Conservation (phyloP, 352 stramenopile genomes). For the Phytophthora quininea region DNA sequence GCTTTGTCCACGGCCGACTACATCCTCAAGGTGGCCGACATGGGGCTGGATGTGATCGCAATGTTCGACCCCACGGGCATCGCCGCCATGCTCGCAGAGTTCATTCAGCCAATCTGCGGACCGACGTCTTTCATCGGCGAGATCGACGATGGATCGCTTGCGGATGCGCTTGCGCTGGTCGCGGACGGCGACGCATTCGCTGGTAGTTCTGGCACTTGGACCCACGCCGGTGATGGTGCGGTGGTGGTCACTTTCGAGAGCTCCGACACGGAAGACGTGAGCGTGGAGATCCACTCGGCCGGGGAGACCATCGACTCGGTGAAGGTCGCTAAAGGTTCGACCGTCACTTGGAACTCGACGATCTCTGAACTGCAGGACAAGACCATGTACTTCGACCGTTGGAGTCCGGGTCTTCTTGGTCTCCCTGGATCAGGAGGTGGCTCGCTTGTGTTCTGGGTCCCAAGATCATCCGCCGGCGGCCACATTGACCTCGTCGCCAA, state of each 20-base stretch:
- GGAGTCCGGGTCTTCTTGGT: neutral
- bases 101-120: neutral
- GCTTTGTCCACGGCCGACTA: constrained; percentile 2
- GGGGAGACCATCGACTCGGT: neutral
- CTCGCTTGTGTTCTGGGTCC: neutral
- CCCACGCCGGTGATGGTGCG: neutral
- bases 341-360: neutral
- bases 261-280: neutral
- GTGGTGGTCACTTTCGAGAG: neutral
- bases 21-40: constrained; percentile 13
- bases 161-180: neutral
- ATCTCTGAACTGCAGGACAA: neutral
- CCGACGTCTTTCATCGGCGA: neutral
- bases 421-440: neutral
- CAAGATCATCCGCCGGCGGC: neutral
- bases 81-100: neutral
- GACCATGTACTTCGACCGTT: neutral
- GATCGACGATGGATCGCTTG: neutral
- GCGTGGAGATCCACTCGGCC: neutral
- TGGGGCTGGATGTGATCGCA: constrained; percentile 2
- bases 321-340: neutral
- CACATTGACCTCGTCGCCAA: neutral
- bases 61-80: constrained; percentile 4
- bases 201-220: neutral
- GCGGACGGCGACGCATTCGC: neutral